Percentiles rank a stretch among this genome's conserved stretches.
phyloP scores from a whole-genome alignment of 306 rosid genomes.

The Cucurbita pepo region DNA sequence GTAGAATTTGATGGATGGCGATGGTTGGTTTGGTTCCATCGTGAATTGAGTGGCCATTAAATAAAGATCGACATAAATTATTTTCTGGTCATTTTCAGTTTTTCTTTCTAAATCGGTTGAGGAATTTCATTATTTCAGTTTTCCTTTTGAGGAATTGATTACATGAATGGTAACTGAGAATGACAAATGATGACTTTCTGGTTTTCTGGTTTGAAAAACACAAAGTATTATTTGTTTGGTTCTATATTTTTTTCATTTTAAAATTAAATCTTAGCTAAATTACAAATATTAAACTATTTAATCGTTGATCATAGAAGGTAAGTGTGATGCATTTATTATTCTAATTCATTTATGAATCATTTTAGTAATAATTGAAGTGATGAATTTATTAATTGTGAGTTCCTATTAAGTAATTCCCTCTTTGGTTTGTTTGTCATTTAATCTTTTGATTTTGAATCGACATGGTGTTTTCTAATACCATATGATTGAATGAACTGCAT shows the following conservation, averaged over 20 bases:
- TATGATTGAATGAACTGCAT: not conserved
- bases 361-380: not conserved
- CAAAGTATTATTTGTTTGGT: not conserved
- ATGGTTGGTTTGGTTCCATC: constrained; percentile 2
- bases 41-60: not conserved
- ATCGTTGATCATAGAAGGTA: no score
- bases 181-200: not conserved
- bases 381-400: not conserved
- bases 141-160: not conserved
- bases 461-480: not conserved
- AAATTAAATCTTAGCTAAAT: not conserved
- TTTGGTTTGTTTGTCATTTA: not conserved
- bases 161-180: not conserved
- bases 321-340: no score
- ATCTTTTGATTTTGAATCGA: not conserved
- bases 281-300: not conserved
- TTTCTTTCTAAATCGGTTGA: not conserved
- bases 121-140: not conserved
- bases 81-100: not conserved
- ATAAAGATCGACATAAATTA: not conserved
- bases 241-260: not conserved
- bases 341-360: not conserved
- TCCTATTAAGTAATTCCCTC: not conserved
- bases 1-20: constrained; percentile 19
- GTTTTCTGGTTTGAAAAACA: not conserved